Evolutionary conservation across 192 early-diverging fungal species (phyloP).

Genomic region (Funneliformis geosporum): DNA sequence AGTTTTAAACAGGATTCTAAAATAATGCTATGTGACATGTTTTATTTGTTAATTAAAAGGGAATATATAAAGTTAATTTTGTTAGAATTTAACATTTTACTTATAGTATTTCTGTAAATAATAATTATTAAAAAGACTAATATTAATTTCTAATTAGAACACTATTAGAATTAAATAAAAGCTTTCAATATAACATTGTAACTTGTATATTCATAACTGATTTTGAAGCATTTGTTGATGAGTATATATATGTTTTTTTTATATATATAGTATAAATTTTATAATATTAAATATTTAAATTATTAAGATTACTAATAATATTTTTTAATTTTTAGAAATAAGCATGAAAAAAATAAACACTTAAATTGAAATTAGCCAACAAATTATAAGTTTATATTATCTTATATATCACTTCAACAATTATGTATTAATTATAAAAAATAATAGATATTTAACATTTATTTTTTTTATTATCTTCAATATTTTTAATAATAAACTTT

Average conservation of each 20-base stretch:
- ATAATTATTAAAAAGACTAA: no score
- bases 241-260: no score
- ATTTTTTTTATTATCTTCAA: no score
- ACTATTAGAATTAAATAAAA: not conserved
- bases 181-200: not conserved
- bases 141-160: not conserved
- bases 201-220: not conserved
- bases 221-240: not conserved
- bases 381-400: not conserved
- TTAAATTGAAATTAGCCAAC: not conserved
- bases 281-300: no score
- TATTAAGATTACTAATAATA: not conserved
- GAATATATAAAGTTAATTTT: not conserved
- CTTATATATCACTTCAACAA: not conserved
- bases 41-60: not conserved
- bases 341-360: not conserved
- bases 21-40: not conserved
- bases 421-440: not conserved
- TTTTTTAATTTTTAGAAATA: not conserved
- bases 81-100: not conserved
- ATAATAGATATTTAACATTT: no score
- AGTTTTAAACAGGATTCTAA: not conserved
- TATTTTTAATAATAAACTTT: no score
- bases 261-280: not conserved
- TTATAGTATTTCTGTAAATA: no score